Conservation (phyloP, 2,329 filamentous ascomycete genomes). For the Helotiales sp. region DNA sequence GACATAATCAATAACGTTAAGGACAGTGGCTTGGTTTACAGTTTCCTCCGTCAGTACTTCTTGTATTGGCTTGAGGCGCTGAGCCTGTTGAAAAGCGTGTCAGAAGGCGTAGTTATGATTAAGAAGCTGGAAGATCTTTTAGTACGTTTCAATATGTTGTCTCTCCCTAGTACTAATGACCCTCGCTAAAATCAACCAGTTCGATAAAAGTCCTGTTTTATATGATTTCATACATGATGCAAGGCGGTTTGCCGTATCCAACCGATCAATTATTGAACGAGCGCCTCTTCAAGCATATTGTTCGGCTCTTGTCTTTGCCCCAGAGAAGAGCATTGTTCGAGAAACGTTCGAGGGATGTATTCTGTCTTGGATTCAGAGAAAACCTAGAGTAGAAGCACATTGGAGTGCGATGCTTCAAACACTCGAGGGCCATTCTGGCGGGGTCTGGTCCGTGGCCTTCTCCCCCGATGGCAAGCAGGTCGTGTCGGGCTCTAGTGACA, state of each 20-base stretch:
- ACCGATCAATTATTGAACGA: constrained; percentile 29
- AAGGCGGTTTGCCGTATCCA: constrained; percentile 13
- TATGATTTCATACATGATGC: constrained; percentile 20
- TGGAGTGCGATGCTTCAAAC: constrained; percentile 20
- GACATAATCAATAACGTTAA: constrained; percentile 7
- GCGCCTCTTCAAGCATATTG: constrained; percentile 38
- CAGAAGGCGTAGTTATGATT: constrained; percentile 22
- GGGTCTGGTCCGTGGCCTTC: background rate
- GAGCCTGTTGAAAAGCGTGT: constrained; percentile 24
- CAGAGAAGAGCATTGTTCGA: constrained; percentile 33
- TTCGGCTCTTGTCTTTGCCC: constrained; percentile 36
- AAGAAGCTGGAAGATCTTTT: constrained; percentile 19
- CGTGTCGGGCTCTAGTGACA: background rate
- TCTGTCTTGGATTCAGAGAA: constrained; percentile 19
- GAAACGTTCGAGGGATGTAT: constrained; percentile 17
- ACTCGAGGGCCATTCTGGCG: constrained; percentile 17
- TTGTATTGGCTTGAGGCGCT: constrained; percentile 22
- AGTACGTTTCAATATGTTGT: constrained; percentile 6
- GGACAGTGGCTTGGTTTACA: constrained; percentile 7
- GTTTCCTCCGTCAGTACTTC: constrained; percentile 11
- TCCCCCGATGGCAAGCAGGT: constrained; percentile 1
- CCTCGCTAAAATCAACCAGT: constrained; percentile 5
- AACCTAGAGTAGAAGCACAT: constrained; percentile 14
- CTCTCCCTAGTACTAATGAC: background rate
- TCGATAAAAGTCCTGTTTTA: constrained; percentile 3